A percentile compares a stretch with the other conserved stretches of the same genome.
Evolutionary conservation across 2,329 filamentous ascomycete species (phyloP).

Genomic region (Fusarium sp.): DNA sequence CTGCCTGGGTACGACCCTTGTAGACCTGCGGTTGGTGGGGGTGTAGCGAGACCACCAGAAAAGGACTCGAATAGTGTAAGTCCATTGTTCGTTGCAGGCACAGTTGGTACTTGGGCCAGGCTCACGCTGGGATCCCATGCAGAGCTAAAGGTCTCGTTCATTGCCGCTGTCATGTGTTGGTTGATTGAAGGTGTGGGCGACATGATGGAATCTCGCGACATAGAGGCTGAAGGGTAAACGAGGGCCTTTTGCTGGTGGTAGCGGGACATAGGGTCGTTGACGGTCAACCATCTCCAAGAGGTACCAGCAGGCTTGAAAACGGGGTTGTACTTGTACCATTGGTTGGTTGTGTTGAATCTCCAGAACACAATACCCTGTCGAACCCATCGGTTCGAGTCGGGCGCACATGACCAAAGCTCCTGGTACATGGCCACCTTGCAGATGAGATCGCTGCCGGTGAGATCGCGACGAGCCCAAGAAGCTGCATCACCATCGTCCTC

Average conservation of each 20-base stretch:
- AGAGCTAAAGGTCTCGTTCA: conserved; percentile 67
- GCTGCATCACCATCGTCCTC: conserved; percentile 56
- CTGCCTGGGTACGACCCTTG: conserved; percentile 59
- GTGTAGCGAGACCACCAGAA: conserved; percentile 65
- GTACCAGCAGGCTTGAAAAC: conserved; percentile 65
- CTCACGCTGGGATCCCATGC: conserved; percentile 57
- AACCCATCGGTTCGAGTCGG: conserved; percentile 61
- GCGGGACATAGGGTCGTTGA: conserved; percentile 68
- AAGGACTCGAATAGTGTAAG: conserved; percentile 62
- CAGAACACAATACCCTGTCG: conserved; percentile 71
- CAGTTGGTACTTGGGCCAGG: conserved; percentile 50
- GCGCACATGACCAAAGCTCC: conserved; percentile 69
- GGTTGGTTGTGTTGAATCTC: conserved; percentile 67
- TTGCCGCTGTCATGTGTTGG: conserved; percentile 64
- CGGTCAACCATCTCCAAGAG: conserved; percentile 71
- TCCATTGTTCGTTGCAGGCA: conserved; percentile 50
- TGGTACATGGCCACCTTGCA: conserved; percentile 74
- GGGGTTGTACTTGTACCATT: conserved; percentile 62
- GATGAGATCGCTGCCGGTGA: conserved; percentile 66
- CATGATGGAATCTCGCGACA: conserved; percentile 61
- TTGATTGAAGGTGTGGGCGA: conserved; percentile 62
- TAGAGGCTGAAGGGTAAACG: conserved; percentile 50
- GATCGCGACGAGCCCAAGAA: conserved; percentile 54
- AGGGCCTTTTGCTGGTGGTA: conserved; percentile 65
- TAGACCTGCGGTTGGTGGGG: conserved; percentile 65